Evolutionary conservation across 306 rosid species (phyloP), one percentile per base, ranked within the genome.

Genomic region (Quercus ilex): DNA sequence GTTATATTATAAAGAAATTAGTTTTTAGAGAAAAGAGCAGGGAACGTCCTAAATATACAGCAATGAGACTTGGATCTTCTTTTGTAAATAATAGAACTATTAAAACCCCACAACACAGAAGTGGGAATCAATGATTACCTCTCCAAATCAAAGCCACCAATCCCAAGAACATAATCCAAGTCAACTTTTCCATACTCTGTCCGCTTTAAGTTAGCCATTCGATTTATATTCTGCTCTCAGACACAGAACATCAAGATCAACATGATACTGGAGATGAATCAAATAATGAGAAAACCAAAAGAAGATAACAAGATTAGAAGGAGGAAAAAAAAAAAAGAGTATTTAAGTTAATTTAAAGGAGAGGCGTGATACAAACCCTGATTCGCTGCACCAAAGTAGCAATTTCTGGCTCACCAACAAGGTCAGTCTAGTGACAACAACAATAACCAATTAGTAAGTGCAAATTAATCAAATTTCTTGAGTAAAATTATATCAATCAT

Each of bases 121-220:
- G 82, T 59, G 76, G 82, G 30, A 80, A n/a, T 26, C 70, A 77
- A 68, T 62, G 26, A 57, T 43, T 83, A 95, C 99, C 99, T 95
- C 88, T 95, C 98, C 91, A 95, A 83, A 87, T 95, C 98, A 85
- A 91, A 95, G 55, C 99, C 99, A 51, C 99, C 99, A 51, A 95
- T 87, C 57, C 99, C 99, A 85, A 95, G 99, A 77, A 91, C 98
- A 81, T 95, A 93, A 87, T 92, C 99, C 91, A 95, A 85, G 85
- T 91, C 88, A 74, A 95, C 98, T 83, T 95, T 90, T 64, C 99
- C 99, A 87, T 81, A 95, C 84, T 93, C 89, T 55, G 99, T 95
- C 85, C 85, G 86, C 90, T 91, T 92, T 73, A 95, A 79, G 86
- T 90, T 55, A 74, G 98, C 99, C 96, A 93, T 84, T 79, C 87